Evolutionary conservation across 2,329 filamentous ascomycete species (phyloP), one percentile per base, ranked within the genome.

Genomic region (Teratosphaeria pseudoeucalypti): DNA sequence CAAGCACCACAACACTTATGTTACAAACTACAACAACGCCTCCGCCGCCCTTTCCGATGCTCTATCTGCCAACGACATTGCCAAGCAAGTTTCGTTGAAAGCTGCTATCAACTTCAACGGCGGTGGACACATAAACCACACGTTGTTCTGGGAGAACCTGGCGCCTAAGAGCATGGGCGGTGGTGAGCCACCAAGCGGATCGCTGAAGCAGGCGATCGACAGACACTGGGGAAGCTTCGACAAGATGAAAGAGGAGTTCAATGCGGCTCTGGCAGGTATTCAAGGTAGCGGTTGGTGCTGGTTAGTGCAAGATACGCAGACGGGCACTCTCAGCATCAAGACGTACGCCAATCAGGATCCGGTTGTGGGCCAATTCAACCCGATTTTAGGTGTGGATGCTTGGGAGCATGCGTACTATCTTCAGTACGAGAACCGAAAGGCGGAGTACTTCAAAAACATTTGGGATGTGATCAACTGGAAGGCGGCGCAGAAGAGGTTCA

Each of bases 381-480:
- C 92, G 43, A 80, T 96, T 55, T 78, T 96, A 54, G 92, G 92
- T 60, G 87, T 96, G 70, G 92, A 96, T 78, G 92, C 91, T 58
- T 96, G 91, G 91, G 91, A 96, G 81, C 91, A 96, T 77, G 91
- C 91, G 57, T 95, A 95, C 81, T 95, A 95, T 78, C 82, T 96
- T 63, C 90, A 96, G 80, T 96, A 96, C 79, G 84, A 96, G 84
- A 96, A 96, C 82, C 87, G 90, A 76, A 96, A 96, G 85, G 91
- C 88, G 60, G 91, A 96, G 79, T 96, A 96, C 82, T 96, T 96
- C 77, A 83, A 83, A 70, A 90, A 90, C 61, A 88, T 96, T 74
- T 96, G 92, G 92, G 89, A 95, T 67, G 91, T 96, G 56, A 80
- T 96, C 75, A 96, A 96, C 85, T 96, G 92, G 92, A 90, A 91